Evolutionary conservation across 1,139 yeast genomes (phyloP).

Genomic region (Taphrina deformans): DNA sequence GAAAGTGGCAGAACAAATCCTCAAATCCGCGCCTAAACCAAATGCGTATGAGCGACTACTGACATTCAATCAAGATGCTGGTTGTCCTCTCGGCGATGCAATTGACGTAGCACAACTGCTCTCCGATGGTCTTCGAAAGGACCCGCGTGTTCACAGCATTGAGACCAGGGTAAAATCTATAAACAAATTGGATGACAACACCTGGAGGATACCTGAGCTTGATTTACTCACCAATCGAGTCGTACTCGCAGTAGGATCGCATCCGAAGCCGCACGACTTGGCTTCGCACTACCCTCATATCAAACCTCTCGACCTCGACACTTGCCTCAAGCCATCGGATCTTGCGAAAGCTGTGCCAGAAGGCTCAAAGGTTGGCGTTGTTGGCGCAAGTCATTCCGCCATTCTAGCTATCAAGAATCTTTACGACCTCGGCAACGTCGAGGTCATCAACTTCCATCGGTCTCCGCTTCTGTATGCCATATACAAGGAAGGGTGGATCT

Average conservation of each 20-base stretch:
- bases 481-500: conserved; percentile 30
- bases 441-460: conserved; percentile 26
- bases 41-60: conserved; percentile 17
- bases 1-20: conserved; percentile 5
- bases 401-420: conserved; percentile 33
- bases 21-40: conserved; percentile 13
- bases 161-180: conserved; percentile 2
- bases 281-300: conserved; percentile 24
- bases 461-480: conserved; percentile 28
- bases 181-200: not conserved
- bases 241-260: conserved; percentile 29
- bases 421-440: conserved; percentile 16
- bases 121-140: conserved; percentile 28
- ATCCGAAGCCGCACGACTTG: conserved; percentile 21
- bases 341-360: not conserved
- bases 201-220: conserved; percentile 18
- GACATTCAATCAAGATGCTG: conserved; percentile 15
- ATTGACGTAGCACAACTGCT: conserved; percentile 26
- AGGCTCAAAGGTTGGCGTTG: conserved; percentile 14
- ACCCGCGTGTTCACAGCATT: conserved; percentile 15
- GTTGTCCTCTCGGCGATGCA: conserved; percentile 21
- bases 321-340: conserved; percentile 20
- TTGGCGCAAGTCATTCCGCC: conserved; percentile 31
- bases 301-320: conserved; percentile 12
- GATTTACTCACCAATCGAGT: conserved; percentile 14